phyloP scores from a whole-genome alignment of 768 basidiomycete genomes.

The Fibroporia radiculosa region DNA sequence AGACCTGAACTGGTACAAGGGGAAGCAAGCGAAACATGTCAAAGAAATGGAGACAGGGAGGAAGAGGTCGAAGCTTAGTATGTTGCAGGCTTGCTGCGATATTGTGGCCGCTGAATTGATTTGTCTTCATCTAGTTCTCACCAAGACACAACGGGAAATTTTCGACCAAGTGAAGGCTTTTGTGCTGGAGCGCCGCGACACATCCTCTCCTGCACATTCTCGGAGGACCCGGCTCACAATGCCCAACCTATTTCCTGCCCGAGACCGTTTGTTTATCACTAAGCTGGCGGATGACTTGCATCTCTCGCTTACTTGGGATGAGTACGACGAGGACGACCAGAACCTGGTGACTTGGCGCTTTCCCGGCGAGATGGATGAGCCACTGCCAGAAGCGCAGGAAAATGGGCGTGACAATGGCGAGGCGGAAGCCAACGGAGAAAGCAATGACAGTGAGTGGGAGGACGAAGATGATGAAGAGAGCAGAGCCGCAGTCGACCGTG shows the following conservation, averaged over 20 bases:
- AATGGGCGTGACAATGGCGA: conserved; percentile 25
- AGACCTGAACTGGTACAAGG: conserved; percentile 90
- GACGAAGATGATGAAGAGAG: conserved; percentile 68
- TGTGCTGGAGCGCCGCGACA: conserved; percentile 42
- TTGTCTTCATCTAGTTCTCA: conserved; percentile 45
- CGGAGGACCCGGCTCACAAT: conserved; percentile 47
- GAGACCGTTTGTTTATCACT: conserved; percentile 74
- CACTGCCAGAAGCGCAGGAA: conserved; percentile 22
- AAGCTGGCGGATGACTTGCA: conserved; percentile 72
- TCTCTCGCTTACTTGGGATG: conserved; percentile 84
- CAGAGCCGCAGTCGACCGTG: conserved; percentile 65
- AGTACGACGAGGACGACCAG: conserved; percentile 77
- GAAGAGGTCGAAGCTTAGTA: conserved; percentile 59
- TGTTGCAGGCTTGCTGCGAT: conserved; percentile 10
- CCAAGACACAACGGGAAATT: conserved; percentile 64
- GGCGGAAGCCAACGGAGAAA: conserved; percentile 35
- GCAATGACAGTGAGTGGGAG: conserved; percentile 39
- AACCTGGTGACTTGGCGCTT: conserved; percentile 67
- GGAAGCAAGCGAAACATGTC: conserved; percentile 75
- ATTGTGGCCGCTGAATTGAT: neutral
- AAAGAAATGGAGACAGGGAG: conserved; percentile 56
- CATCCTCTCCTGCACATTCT: conserved; percentile 21
- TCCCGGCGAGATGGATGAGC: conserved; percentile 36
- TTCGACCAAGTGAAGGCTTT: conserved; percentile 76
- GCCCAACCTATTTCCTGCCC: conserved; percentile 71